These are phyloP conservation scores for Fusarium brevicatenulatum DNA, from an alignment of 2,329 filamentous ascomycete genomes.

Conservation along the genomic window DNA sequence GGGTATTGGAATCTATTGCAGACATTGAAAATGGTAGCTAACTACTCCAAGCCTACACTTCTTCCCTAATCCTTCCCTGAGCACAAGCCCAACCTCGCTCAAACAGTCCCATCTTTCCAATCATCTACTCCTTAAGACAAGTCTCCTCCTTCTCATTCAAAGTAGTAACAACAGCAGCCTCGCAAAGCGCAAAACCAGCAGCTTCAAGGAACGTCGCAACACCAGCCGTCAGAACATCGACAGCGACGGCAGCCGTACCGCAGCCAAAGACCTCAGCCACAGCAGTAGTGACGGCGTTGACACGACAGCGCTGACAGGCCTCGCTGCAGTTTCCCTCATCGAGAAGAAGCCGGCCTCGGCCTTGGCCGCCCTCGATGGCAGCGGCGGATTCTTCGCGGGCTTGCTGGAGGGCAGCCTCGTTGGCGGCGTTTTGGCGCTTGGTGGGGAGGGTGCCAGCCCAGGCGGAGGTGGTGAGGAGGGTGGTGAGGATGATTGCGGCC, in stretches of 20 bases:
- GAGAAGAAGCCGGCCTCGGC: background rate
- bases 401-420: background rate
- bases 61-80: accelerated
- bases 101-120: accelerated
- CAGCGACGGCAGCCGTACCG: background rate
- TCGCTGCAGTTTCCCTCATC: background rate
- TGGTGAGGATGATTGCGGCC: background rate
- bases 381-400: background rate
- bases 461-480: background rate
- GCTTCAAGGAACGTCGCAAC: background rate
- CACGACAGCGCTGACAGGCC: accelerated
- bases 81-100: accelerated
- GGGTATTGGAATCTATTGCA: accelerated
- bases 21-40: background rate
- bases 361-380: background rate
- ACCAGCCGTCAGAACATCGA: background rate
- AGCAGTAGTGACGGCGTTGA: accelerated
- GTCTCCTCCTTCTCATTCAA: background rate
- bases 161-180: background rate
- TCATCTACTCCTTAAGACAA: background rate
- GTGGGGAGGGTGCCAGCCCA: background rate
- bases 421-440: background rate
- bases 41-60: background rate
- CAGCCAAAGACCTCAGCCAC: background rate
- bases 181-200: background rate